These are phyloP conservation scores for Yarrowia keelungensis DNA, from an alignment of 805 yeast species.

Conservation along the genomic window DNA sequence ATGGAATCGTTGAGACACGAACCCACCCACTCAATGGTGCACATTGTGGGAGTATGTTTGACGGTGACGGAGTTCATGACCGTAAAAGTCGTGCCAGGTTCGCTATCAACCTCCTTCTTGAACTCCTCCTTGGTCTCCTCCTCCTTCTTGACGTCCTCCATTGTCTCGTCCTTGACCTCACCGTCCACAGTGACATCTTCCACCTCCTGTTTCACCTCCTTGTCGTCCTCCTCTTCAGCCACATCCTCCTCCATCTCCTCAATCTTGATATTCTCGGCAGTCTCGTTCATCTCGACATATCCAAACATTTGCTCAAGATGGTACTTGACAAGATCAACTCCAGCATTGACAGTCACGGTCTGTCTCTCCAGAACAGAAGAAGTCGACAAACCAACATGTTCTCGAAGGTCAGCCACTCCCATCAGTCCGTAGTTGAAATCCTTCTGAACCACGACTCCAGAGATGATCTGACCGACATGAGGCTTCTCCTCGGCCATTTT, in stretches of 20 bases:
- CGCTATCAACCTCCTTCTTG: neutral
- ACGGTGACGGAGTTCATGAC: slow-evolving; percentile 71
- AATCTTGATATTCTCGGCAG: slow-evolving; percentile 50
- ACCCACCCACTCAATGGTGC: slow-evolving; percentile 88
- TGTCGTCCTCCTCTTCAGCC: slow-evolving; percentile 48
- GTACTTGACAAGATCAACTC: slow-evolving; percentile 80
- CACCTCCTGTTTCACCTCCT: slow-evolving; percentile 47
- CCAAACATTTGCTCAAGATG: slow-evolving; percentile 97
- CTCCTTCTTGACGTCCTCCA: slow-evolving; percentile 1
- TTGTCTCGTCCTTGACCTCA: neutral
- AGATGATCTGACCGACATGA: slow-evolving; percentile 57
- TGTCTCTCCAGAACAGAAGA: slow-evolving; percentile 86
- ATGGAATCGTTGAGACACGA: slow-evolving; percentile 88
- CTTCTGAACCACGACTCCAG: slow-evolving; percentile 89
- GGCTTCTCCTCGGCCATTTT: slow-evolving; percentile 59
- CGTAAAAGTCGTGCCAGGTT: slow-evolving; percentile 47
- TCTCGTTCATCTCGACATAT: slow-evolving; percentile 66
- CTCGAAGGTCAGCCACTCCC: slow-evolving; percentile 86
- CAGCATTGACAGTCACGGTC: slow-evolving; percentile 77
- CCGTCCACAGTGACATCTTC: slow-evolving; percentile 1
- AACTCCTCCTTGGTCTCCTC: neutral
- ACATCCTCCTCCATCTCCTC: slow-evolving; percentile 40
- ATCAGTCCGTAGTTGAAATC: slow-evolving; percentile 87
- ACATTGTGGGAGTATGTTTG: slow-evolving; percentile 57
- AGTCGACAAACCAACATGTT: slow-evolving; percentile 84